Evolutionary conservation across 2,329 filamentous ascomycete species (phyloP), one percentile per base, ranked within the genome.

Genomic region (Waltergamsia citrina): DNA sequence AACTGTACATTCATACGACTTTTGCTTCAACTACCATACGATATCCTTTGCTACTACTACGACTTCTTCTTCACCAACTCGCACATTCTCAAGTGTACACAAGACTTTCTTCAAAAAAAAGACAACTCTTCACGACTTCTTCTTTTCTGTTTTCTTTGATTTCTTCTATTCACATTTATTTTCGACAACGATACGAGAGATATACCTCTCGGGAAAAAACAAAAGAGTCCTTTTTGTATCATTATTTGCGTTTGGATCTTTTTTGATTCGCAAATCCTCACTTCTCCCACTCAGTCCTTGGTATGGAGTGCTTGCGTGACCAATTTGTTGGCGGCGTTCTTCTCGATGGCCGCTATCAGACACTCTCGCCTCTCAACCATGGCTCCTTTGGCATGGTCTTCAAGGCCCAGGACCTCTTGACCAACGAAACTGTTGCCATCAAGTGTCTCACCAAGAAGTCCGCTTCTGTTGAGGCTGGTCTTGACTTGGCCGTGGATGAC

Each of bases 351-450:
- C 88, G 92, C 46, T 98, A 92, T 60, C 71, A 84, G 63, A 94
- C 88, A 37, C 72, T 95, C 52, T 85, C 88, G 46, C 88, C 92
- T 38, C 82, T 98, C 65, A 98, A 98, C 57, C 87, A 95, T 72
- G 92, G 92, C 48, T 96, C 92, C 36, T 98, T 96, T 54, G 92
- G 92, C 54, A 93, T 96, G 85, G 92, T 98, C 50, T 95, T 95
- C 62, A 80, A 87, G 63, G 92, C 90, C 39, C 81, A 73, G 56
- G 87, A 98, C 57, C 68, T 79, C 44, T 56, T 69, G 43, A 94
- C 84, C 40, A 75, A 79, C 47, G 70, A 92, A 39, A 73, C 77
- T 39, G 92, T 98, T 47, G 92, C 92, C 41, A 84, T 98, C 72
- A 98, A 98, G 66, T 95, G 90, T 59, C 67, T 96, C 57, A 87